A percentile compares a stretch with the other conserved stretches of the same genome.
These are phyloP conservation scores for Colletotrichum tropicicola DNA, from an alignment of 2,329 filamentous ascomycete species.

Conservation along the genomic window DNA sequence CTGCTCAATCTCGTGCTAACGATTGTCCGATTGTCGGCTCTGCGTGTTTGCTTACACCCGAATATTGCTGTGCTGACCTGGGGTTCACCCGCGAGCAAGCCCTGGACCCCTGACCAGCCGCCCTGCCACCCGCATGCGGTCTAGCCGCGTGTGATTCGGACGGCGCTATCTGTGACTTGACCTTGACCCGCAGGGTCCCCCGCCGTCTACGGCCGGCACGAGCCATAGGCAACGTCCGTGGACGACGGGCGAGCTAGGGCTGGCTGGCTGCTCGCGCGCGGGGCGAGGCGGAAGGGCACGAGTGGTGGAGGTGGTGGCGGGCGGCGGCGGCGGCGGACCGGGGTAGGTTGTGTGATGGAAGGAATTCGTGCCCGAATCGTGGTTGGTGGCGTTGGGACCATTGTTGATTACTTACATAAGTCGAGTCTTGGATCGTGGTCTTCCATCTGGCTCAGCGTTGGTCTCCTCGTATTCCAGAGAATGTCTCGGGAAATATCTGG, in stretches of 20 bases:
- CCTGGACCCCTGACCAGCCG: slow-evolving; percentile 20
- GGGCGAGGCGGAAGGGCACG: slow-evolving; percentile 13
- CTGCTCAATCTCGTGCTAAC: background rate
- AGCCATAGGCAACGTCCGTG: slow-evolving; percentile 19
- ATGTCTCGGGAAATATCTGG: background rate
- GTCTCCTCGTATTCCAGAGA: slow-evolving; percentile 1
- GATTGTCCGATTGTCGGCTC: background rate
- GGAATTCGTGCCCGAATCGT: background rate
- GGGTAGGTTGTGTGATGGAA: slow-evolving; percentile 11
- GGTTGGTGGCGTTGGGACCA: slow-evolving; percentile 13
- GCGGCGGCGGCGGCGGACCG: slow-evolving; percentile 4
- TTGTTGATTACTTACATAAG: slow-evolving; percentile 16
- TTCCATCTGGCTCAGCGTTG: background rate
- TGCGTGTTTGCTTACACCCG: background rate
- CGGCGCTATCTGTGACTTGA: slow-evolving; percentile 31
- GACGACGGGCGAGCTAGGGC: slow-evolving; percentile 17
- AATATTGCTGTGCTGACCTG: slow-evolving; percentile 4
- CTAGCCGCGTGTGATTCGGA: slow-evolving; percentile 30
- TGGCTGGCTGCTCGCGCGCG: slow-evolving; percentile 4
- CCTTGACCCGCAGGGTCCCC: slow-evolving; percentile 14
- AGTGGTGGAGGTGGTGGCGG: background rate
- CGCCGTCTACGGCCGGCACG: slow-evolving; percentile 26
- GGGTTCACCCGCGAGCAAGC: background rate
- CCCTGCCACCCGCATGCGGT: slow-evolving; percentile 23
- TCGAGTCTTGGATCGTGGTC: background rate